Conservation (phyloP, 2,329 filamentous ascomycete genomes). For the Ceratocystis variospora region DNA sequence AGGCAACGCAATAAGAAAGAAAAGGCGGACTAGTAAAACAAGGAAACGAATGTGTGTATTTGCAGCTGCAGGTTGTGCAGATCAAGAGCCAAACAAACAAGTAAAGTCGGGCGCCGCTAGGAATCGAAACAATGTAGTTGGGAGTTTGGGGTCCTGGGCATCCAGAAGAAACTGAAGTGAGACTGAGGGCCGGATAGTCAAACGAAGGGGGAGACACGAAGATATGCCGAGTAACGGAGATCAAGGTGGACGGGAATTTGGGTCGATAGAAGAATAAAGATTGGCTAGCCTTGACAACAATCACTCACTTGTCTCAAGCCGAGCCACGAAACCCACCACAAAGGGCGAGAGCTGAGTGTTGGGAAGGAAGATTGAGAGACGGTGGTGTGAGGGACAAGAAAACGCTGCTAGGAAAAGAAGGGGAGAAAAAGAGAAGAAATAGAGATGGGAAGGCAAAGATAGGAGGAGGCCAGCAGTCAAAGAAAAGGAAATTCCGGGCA, state of each 20-base stretch:
- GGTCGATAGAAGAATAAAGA: no score
- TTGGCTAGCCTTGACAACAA: neutral
- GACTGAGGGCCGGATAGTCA: slow-evolving; percentile 6
- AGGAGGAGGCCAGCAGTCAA: neutral
- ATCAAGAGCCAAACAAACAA: neutral
- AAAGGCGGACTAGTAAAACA: neutral
- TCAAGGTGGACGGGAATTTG: neutral
- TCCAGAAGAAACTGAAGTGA: slow-evolving; percentile 10
- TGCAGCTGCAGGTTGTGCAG: neutral
- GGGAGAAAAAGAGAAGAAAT: neutral
- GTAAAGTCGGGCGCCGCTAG: neutral
- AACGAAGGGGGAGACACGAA: neutral
- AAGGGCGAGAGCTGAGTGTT: slow-evolving; percentile 8
- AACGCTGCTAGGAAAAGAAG: neutral
- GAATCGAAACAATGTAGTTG: slow-evolving; percentile 13
- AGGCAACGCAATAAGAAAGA: neutral
- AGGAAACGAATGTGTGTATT: neutral
- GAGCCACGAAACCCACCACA: slow-evolving; percentile 14
- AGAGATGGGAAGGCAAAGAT: neutral
- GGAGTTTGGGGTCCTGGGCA: neutral
- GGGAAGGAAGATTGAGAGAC: neutral
- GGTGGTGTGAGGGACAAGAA: neutral
- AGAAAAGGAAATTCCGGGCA: neutral
- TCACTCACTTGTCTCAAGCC: neutral
- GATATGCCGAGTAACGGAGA: neutral